These are phyloP conservation scores for Metschnikowia gruessii DNA, from an alignment of 805 yeast species.

Conservation along the genomic window DNA sequence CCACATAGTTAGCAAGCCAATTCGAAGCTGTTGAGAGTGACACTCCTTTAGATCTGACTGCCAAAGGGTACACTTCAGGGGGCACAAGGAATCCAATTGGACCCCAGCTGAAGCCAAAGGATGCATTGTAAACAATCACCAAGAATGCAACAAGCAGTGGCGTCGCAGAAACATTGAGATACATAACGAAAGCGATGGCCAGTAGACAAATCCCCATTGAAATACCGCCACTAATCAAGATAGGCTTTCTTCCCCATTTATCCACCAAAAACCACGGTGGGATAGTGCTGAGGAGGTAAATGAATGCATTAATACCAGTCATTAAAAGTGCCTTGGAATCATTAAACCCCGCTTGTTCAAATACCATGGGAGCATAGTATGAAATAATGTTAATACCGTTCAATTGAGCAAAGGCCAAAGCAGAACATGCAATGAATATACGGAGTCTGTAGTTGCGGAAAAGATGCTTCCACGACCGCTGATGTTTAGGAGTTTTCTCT, in stretches of 20 bases:
- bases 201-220: slow-evolving; percentile 38
- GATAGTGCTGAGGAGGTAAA: slow-evolving; percentile 39
- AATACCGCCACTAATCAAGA: slow-evolving; percentile 40
- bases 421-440: slow-evolving; percentile 40
- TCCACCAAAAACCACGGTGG: slow-evolving; percentile 48
- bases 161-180: slow-evolving; percentile 30
- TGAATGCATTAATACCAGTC: slow-evolving; percentile 43
- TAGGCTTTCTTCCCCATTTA: slow-evolving; percentile 46
- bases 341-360: slow-evolving; percentile 45
- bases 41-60: slow-evolving; percentile 43
- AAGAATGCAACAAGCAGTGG: slow-evolving; percentile 39
- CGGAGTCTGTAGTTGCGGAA: slow-evolving; percentile 38
- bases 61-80: slow-evolving; percentile 44
- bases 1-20: slow-evolving; percentile 45
- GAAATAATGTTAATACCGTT: slow-evolving; percentile 58
- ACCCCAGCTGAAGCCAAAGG: slow-evolving; percentile 47
- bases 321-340: slow-evolving; percentile 41
- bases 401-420: slow-evolving; percentile 45
- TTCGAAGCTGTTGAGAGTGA: slow-evolving; percentile 44
- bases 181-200: slow-evolving; percentile 35
- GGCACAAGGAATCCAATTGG: slow-evolving; percentile 45
- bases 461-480: slow-evolving; percentile 43
- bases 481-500: slow-evolving; percentile 34
- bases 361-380: slow-evolving; percentile 57
- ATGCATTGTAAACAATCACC: slow-evolving; percentile 42